Evolutionary conservation across 2,329 filamentous ascomycete genomes (phyloP), one percentile per base, ranked within the genome.

Genomic region (Graphium sp.): DNA sequence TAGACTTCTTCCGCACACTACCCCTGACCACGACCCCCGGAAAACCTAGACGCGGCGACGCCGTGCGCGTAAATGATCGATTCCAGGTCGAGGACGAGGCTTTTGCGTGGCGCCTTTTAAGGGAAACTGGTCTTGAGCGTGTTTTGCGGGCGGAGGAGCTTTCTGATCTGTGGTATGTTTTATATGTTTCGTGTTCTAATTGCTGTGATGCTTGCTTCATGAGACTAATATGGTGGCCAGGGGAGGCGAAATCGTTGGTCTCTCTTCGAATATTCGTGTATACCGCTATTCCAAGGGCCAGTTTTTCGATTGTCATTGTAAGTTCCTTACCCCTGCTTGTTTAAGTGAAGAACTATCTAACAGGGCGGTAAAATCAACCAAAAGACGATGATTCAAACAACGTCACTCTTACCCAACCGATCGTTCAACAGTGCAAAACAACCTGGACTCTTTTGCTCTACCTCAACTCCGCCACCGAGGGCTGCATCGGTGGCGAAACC

Each of bases 401-500:
- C 31, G 51, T 94, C 16, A 62, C 55, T 1, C 55, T 89, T 24
- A 57, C 43, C 3, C 28, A 38, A 4, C 39, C 46, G 13, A 41
- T 40, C 18, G 28, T 18, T 12, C 45, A 48, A 43, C 47, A 18
- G 59, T 74, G 66, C 13, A 74, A 65, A 41, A 94, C 87, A 5
- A 94, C 84, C 0, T 94, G 85, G 84, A 94, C 87, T 0, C 58
- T 93, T 5, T 62, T 94, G 0, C 66, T 94, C 20, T 95, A 94
- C 45, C 63, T 94, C 31, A 89, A 80, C 1, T 82, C 76, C 1
- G 60, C 71, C 3, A 54, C 65, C 2, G 80, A 80, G 6, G 79
- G 78, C 4, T 91, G 84, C 41, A 49, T 67, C 14, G 87, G 87
- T 14, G 87, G 87, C 18, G 82, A 93, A 51, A 94, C 87, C 0